Evolutionary conservation across 1,284 basidiomycete genomes (phyloP), one percentile per base, ranked within the genome.

Genomic region (Mrakiaceae sp.): DNA sequence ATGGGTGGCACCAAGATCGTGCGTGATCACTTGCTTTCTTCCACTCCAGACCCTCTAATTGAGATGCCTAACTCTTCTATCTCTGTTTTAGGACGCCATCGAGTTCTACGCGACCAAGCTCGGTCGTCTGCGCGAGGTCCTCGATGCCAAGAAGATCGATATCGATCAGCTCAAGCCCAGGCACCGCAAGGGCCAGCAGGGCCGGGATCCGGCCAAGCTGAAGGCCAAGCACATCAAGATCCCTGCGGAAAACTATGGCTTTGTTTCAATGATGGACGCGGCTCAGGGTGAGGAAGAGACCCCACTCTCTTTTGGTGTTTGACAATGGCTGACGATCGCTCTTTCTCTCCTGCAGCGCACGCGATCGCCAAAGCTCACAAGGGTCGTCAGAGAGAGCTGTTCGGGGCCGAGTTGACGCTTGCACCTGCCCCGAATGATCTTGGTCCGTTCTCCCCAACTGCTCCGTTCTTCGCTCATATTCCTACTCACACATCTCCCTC

Each of bases 71-170:
- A 27, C 27, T 27, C 27, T 27, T 27, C 27, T 27, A 27, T 27
- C 1, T 1, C 27, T 27, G 52, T 44, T 44, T 12, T 60, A 76
- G 72, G 89, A 92, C 74, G 87, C 89, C 2, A 91, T 93, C 71
- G 87, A 92, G 67, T 88, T 83, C 72, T 87, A 87, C 74, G 87
- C 87, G 14, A 68, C 70, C 62, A 67, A 67, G 55, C 65, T 66
- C 58, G 61, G 56, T 39, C 65, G 65, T 2, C 70, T 79, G 10
- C 27, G 91, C 86, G 76, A 82, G 79, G 66, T 86, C 5, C 88
- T 97, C 60, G 88, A 94, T 68, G 82, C 85, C 62, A 86, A 87
- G 71, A 84, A 90, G 59, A 52, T 63, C 11, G 65, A 66, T 42
- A 66, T 72, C 67, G 58, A 68, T n/a, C 49, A 60, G 27, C 67